Conservation (phyloP, 495 filamentous ascomycete species). For the Chlorociboria aeruginascens region DNA sequence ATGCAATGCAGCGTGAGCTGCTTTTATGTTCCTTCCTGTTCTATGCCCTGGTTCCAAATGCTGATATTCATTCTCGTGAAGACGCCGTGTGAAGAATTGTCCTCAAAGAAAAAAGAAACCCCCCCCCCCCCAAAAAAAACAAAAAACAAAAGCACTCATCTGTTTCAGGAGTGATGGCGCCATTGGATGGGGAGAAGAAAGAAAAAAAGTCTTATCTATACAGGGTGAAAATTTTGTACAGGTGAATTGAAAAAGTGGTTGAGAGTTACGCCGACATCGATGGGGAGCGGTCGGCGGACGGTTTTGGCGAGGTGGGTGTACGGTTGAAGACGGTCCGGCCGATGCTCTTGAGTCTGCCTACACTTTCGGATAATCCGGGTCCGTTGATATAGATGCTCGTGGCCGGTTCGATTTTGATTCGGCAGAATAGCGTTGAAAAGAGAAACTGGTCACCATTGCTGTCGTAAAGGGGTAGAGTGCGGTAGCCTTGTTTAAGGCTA, state of each 20-base stretch:
- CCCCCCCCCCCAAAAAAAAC: background rate
- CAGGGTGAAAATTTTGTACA: constrained; percentile 14
- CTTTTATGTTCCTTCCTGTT: constrained; percentile 19
- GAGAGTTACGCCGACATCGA: background rate
- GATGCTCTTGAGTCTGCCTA: constrained; percentile 35
- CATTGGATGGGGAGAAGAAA: constrained; percentile 12
- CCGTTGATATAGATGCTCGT: constrained; percentile 38
- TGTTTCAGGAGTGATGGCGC: background rate
- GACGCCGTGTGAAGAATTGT: constrained; percentile 3
- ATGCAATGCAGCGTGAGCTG: constrained; percentile 18
- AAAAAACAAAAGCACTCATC: background rate
- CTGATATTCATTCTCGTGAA: constrained; percentile 3
- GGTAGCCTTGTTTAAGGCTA: constrained; percentile 87
- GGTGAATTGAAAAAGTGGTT: constrained; percentile 11
- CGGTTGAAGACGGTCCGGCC: constrained; percentile 36
- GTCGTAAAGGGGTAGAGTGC: constrained; percentile 88
- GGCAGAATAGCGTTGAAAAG: constrained; percentile 89
- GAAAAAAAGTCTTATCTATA: constrained; percentile 13
- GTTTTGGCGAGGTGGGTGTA: constrained; percentile 17
- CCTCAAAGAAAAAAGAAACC: constrained; percentile 4
- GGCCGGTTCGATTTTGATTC: constrained; percentile 55
- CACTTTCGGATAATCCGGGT: constrained; percentile 17
- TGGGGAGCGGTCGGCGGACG: constrained; percentile 6
- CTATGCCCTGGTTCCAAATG: constrained; percentile 9
- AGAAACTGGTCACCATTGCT: constrained; percentile 79